Evolutionary conservation across 345 rosid genomes (phyloP).

Genomic region (Theobroma cacao): DNA sequence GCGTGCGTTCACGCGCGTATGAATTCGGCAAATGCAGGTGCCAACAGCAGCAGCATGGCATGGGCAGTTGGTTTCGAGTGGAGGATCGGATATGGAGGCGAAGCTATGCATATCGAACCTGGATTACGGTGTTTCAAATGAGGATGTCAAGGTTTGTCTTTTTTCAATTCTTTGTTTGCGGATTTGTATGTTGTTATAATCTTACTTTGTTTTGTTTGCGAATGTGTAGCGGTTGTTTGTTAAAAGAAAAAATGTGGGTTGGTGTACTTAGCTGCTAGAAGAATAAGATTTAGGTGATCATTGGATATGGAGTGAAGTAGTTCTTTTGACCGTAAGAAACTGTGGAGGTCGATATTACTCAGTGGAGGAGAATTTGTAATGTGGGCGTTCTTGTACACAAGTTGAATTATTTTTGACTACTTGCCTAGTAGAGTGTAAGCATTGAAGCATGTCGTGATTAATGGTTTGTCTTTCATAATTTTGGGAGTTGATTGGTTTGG

Average conservation of each 20-base stretch:
- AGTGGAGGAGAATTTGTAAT: neutral
- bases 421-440: neutral
- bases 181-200: neutral
- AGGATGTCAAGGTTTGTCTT: conserved; percentile 46
- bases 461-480: neutral
- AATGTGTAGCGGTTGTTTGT: neutral
- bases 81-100: conserved; percentile 27
- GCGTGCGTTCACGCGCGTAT: neutral
- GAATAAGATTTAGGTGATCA: neutral
- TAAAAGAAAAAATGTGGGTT: neutral
- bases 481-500: too few species aligned
- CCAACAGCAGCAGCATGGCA: conserved; percentile 20
- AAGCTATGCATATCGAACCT: conserved; percentile 58
- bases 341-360: neutral
- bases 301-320: neutral
- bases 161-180: neutral
- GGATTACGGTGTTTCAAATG: conserved; percentile 51
- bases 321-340: neutral
- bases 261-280: neutral
- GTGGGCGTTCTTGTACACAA: neutral
- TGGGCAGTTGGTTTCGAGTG: conserved; percentile 14
- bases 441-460: neutral
- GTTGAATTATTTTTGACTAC: neutral
- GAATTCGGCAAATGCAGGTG: conserved; percentile 26
- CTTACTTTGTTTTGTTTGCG: neutral